Evolutionary conservation across 805 yeast genomes (phyloP).

Genomic region (Komagataella mondaviorum): DNA sequence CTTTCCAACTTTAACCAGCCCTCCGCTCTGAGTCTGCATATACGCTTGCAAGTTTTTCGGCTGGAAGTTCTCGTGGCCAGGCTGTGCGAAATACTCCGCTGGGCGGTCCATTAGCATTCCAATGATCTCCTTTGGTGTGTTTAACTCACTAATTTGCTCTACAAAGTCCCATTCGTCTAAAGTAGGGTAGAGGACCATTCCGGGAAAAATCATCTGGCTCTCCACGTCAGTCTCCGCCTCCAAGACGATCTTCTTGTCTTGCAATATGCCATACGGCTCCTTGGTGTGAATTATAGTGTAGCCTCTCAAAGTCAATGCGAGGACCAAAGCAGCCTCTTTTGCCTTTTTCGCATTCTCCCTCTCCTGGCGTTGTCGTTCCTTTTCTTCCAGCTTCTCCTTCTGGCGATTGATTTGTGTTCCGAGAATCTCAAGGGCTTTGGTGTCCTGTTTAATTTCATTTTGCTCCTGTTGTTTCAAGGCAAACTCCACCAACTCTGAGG

Average conservation of each 20-base stretch:
- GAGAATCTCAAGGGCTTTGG: conserved; percentile 23
- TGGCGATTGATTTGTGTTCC: conserved; percentile 6
- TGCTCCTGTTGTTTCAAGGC: conserved; percentile 49
- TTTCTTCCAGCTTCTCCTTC: conserved; percentile 21
- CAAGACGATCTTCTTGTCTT: conserved; percentile 35
- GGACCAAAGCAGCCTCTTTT: conserved; percentile 28
- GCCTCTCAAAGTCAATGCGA: conserved; percentile 52
- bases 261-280: conserved; percentile 43
- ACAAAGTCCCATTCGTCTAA: conserved; percentile 75
- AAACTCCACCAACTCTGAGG: conserved; percentile 48
- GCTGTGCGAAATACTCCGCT: conserved; percentile 51
- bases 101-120: conserved; percentile 53
- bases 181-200: conserved; percentile 70
- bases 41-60: conserved; percentile 52
- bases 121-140: conserved; percentile 51
- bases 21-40: conserved; percentile 77
- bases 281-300: conserved; percentile 33
- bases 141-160: conserved; percentile 59
- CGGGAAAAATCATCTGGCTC: conserved; percentile 74
- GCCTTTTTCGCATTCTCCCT: conserved; percentile 25
- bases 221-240: conserved; percentile 58
- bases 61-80: conserved; percentile 46
- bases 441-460: conserved; percentile 29
- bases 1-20: conserved; percentile 75
- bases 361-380: conserved; percentile 16